Evolutionary conservation across 495 filamentous ascomycete species (phyloP).

Genomic region (Lophiostoma macrostomum): DNA sequence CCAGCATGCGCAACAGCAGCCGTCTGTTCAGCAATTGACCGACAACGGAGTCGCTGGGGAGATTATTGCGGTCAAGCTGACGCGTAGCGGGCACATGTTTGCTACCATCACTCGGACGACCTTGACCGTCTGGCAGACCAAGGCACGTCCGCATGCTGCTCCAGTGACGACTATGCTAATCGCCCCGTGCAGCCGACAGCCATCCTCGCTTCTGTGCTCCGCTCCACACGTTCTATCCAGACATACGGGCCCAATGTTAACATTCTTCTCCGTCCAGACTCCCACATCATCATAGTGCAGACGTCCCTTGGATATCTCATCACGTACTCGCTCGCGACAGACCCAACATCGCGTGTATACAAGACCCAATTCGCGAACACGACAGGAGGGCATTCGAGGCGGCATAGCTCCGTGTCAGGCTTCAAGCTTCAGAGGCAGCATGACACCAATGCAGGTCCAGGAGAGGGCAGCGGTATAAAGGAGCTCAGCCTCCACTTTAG

Average conservation of each 20-base stretch:
- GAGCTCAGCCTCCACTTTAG: conserved; percentile 89
- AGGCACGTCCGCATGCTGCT: conserved; percentile 55
- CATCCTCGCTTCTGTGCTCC: conserved; percentile 77
- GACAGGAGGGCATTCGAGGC: conserved; percentile 63
- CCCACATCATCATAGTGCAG: conserved; percentile 86
- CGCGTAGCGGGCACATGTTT: conserved; percentile 82
- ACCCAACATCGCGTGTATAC: conserved; percentile 78
- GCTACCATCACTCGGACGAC: conserved; percentile 79
- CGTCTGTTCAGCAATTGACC: background rate
- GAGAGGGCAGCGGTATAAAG: conserved; percentile 74
- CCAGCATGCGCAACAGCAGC: background rate
- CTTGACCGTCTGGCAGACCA: conserved; percentile 91
- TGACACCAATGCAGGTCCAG: conserved; percentile 49
- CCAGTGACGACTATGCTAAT: conserved; percentile 9
- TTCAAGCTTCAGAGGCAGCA: conserved; percentile 53
- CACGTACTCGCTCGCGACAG: conserved; percentile 88
- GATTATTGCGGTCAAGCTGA: conserved; percentile 72
- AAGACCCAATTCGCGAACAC: conserved; percentile 69
- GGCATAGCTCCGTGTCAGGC: conserved; percentile 62
- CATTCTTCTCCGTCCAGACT: conserved; percentile 85
- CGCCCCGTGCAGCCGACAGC: conserved; percentile 97
- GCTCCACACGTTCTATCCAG: conserved; percentile 71
- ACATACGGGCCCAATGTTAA: conserved; percentile 83
- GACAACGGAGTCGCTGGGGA: conserved; percentile 28
- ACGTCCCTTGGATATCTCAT: conserved; percentile 85